These are phyloP conservation scores for Flammula alnicola DNA, from an alignment of 1,284 basidiomycete genomes.

Conservation along the genomic window DNA sequence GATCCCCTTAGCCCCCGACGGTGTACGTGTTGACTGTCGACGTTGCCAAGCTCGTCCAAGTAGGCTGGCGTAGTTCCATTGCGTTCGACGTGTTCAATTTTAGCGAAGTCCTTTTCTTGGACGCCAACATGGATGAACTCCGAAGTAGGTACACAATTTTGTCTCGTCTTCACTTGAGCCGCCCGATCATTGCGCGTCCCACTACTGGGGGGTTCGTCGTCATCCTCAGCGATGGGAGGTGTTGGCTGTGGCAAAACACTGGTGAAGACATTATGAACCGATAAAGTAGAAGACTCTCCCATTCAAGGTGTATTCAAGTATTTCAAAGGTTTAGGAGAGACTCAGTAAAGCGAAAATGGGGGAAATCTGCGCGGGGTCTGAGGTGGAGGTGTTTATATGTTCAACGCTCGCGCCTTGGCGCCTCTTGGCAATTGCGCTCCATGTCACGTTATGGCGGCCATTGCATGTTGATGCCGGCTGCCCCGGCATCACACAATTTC, in stretches of 20 bases:
- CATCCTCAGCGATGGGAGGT: slow-evolving; percentile 40
- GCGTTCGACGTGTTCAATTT: slow-evolving; percentile 5
- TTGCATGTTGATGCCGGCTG: too few species aligned
- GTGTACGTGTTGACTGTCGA: slow-evolving; percentile 12
- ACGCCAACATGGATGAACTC: slow-evolving; percentile 8
- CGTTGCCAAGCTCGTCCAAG: slow-evolving; percentile 20
- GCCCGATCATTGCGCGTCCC: slow-evolving; percentile 31
- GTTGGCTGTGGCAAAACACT: slow-evolving; percentile 37
- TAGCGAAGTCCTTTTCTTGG: slow-evolving; percentile 15
- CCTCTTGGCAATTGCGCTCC: too few species aligned
- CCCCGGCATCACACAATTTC: too few species aligned
- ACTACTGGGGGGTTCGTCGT: slow-evolving; percentile 48
- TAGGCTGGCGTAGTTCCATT: slow-evolving; percentile 2
- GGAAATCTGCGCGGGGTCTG: too few species aligned
- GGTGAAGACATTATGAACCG: slow-evolving; percentile 33
- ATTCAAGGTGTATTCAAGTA: slow-evolving; percentile 30
- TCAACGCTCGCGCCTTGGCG: too few species aligned
- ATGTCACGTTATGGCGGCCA: too few species aligned
- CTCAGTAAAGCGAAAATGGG: too few species aligned
- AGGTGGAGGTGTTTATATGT: too few species aligned
- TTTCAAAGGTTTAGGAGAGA: neutral
- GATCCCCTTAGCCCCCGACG: slow-evolving; percentile 10
- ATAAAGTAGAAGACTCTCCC: slow-evolving; percentile 37
- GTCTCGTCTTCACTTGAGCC: slow-evolving; percentile 33
- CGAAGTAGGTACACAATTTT: slow-evolving; percentile 10